These are phyloP conservation scores for Aspergillus ustus DNA, from an alignment of 2,329 filamentous ascomycete genomes.

Conservation along the genomic window DNA sequence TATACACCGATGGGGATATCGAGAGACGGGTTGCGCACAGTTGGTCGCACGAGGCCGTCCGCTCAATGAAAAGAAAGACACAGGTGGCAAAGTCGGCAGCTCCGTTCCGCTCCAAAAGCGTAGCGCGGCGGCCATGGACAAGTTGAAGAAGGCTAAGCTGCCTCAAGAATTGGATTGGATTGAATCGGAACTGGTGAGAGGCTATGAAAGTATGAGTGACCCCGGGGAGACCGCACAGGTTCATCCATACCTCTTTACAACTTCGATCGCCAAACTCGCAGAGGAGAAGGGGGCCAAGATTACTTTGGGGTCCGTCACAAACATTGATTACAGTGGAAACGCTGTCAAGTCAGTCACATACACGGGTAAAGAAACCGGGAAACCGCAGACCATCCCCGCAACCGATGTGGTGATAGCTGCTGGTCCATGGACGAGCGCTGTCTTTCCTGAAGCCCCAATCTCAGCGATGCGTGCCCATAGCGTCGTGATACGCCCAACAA, in stretches of 20 bases:
- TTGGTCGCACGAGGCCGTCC: constrained; percentile 57
- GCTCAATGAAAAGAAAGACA: constrained; percentile 39
- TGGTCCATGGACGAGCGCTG: constrained; percentile 63
- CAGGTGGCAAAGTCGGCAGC: constrained; percentile 31
- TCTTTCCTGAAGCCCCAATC: constrained; percentile 63
- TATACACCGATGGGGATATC: constrained; percentile 81
- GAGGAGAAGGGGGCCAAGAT: constrained; percentile 71
- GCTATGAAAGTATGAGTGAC: constrained; percentile 84
- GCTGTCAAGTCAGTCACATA: constrained; percentile 68
- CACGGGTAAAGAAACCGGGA: constrained; percentile 55
- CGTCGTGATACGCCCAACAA: constrained; percentile 62
- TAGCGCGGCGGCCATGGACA: constrained; percentile 54
- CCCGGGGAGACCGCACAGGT: constrained; percentile 86
- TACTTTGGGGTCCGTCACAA: constrained; percentile 69
- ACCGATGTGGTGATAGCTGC: constrained; percentile 65
- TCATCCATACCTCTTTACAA: constrained; percentile 90
- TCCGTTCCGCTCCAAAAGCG: constrained; percentile 62
- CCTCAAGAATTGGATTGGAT: constrained; percentile 87
- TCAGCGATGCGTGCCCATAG: constrained; percentile 65
- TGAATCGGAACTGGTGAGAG: constrained; percentile 65
- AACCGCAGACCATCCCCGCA: constrained; percentile 57
- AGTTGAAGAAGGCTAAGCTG: constrained; percentile 63
- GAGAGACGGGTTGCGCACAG: constrained; percentile 75
- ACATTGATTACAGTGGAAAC: constrained; percentile 61
- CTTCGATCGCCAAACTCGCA: constrained; percentile 77